Evolutionary conservation across 371 early-diverging fungal genomes (phyloP).

Genomic region (Zychaea mexicana): DNA sequence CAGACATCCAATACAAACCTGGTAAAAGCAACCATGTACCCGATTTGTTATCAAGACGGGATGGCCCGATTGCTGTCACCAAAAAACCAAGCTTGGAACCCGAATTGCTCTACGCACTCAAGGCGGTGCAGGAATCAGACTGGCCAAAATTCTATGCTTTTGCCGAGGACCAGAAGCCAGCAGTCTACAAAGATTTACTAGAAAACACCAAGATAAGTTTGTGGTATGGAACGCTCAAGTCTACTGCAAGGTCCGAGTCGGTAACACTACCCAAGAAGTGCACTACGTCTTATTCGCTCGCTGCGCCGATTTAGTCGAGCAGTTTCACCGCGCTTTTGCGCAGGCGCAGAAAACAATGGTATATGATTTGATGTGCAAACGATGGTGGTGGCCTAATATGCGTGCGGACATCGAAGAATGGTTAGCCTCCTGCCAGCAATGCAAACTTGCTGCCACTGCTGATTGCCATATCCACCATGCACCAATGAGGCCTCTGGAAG

Average conservation of each 20-base stretch:
- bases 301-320: conserved; percentile 1
- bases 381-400: conserved; percentile 29
- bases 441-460: conserved; percentile 1
- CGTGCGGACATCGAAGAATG: conserved; percentile 4
- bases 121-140: not conserved
- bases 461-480: not conserved
- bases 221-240: not conserved
- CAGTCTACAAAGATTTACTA: not conserved
- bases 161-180: not conserved
- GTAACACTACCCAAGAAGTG: not conserved
- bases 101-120: conserved; percentile 8
- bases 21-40: conserved; percentile 28
- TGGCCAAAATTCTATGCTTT: conserved; percentile 8
- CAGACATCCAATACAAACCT: conserved; percentile 28
- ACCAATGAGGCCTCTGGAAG: not conserved
- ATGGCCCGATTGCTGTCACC: not conserved
- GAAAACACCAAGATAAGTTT: conserved; percentile 5
- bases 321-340: conserved; percentile 11
- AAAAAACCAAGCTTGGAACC: not conserved
- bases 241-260: not conserved
- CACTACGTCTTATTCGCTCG: conserved; percentile 4
- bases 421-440: not conserved
- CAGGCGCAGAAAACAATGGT: conserved; percentile 9
- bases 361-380: conserved; percentile 8
- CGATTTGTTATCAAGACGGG: conserved; percentile 22